Evolutionary conservation across 2,329 filamentous ascomycete genomes (phyloP).

Genomic region (Mycosphaerella sp.): DNA sequence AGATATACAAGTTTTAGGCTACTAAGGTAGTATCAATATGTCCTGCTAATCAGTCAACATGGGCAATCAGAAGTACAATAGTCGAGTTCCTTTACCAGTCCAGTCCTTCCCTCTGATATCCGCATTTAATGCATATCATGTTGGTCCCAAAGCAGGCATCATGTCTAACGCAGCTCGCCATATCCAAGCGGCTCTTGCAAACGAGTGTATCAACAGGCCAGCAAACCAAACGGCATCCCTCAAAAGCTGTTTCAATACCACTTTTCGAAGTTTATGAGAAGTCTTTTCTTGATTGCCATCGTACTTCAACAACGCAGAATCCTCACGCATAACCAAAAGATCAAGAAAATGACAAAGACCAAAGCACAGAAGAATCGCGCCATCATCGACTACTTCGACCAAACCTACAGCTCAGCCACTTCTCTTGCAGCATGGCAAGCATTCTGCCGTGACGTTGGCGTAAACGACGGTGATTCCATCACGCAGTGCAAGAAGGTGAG

Average conservation of each 20-base stretch:
- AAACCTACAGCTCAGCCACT: conserved; percentile 3
- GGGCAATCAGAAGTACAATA: too few relatives aligned
- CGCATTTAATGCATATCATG: too few relatives aligned
- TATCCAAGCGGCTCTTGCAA: not conserved
- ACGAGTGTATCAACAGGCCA: not conserved
- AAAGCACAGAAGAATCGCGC: too few relatives aligned
- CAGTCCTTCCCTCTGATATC: too few relatives aligned
- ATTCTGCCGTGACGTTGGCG: conserved; percentile 21
- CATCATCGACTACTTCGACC: conserved; percentile 9
- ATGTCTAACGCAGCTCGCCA: not conserved
- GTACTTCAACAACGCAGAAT: too few relatives aligned
- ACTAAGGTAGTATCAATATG: too few relatives aligned
- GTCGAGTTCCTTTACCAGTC: too few relatives aligned
- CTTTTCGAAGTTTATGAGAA: not conserved
- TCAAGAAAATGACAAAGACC: not conserved
- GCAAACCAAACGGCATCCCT: not conserved
- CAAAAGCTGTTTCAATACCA: too few relatives aligned
- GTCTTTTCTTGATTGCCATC: not conserved
- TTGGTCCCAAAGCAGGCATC: not conserved
- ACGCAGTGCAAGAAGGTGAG: conserved; percentile 23
- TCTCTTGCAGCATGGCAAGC: conserved; percentile 14
- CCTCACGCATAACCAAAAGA: not conserved
- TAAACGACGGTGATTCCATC: conserved; percentile 12
- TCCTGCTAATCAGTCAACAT: too few relatives aligned
- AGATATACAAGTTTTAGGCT: too few relatives aligned